Base-by-base conservation (phyloP, 345 rosid genomes). In the Eucalyptus curtisii region DNA sequence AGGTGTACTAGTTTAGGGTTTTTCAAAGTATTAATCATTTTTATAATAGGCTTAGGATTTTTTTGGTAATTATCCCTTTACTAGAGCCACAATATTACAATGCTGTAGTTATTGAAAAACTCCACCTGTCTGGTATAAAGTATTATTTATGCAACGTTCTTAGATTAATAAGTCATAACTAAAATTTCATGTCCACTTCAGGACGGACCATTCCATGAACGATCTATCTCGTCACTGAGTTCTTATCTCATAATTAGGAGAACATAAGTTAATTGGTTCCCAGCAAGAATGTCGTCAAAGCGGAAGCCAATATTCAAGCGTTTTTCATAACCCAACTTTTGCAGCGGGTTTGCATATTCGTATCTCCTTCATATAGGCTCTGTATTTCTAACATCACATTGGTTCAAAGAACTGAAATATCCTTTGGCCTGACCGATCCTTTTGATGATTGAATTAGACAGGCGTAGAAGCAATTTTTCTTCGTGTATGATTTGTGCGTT, bases 1-100 rank as follows among this genome's bases (percentile, higher is more conserved):
- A 7, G 0, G 24, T 52, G 2, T 52, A 52, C 2, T 8, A 52
- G 9, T 8, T 52, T 52, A 52, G 0, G 10, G 2, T 19, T 52
- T 52, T 52, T 52, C 10, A 50, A 0, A 17, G 7, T 17, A 52
- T 52, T 52, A 17, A 52, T 9, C 9, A 52, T 52, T 52, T 52
- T 52, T 52, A 52, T 52, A 52, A 52, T 19, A 52, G 4, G 2
- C 1, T 55, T 55, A 8, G 5, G 30, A 55, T n/a, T 24, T 55
- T 55, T 55, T 55, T 22, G 12, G 61, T 55, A 55, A 24, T 55
- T 55, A 24, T 55, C 27, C 61, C 13, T 55, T 55, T 55, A 55
- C 11, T 22, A 55, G 30, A 55, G 61, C 61, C 61, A 24, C 61
- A 55, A 24, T 55, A 55, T 55, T 22, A 22, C 61, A 55, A 24